Evolutionary conservation across 805 yeast species (phyloP), one percentile per base, ranked within the genome.

Genomic region (Ogataea dorogensis): DNA sequence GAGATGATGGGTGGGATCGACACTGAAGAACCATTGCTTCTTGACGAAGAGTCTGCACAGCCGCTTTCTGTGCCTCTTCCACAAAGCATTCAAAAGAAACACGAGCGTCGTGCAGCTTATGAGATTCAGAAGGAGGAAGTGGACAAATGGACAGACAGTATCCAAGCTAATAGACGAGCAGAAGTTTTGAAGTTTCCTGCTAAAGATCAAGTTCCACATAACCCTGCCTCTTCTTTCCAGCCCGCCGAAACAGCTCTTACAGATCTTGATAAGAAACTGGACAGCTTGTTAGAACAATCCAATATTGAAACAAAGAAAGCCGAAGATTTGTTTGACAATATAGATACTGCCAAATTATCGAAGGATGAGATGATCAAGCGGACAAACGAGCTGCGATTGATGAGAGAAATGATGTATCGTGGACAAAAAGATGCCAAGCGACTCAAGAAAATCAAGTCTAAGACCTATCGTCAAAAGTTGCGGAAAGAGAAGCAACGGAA

Each of bases 361-460:
- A 75, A 81, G 17, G 94, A 84, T 43, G 98, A 93, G 33, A 64
- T 91, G 65, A 65, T 68, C 37, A 77, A 79, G 56, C 73, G 94
- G 42, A 81, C 93, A 6, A 75, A 77, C 41, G 96, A 91, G 62
- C 70, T 91, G 49, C 75, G 98, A 49, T 64, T 84, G 54, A 87
- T 88, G 96, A 75, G 98, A 46, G 98, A 93, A 57, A 73, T 91
- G 45, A 86, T 91, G 96, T 93, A 88, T 67, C 74, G 98, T 52
- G 97, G 91, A 53, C 97, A 91, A 65, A 76, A 81, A 55, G 81
- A 86, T 54, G 89, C 98, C 7, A 88, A 77, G 61, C 75, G 98
- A 51, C 72, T 93, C 53, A 91, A 91, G 68, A 93, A 91, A 66
- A 93, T 93, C 61, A 93, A 93, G 61, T 87, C 96, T 24, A 93